Conservation (phyloP, 352 stramenopile species). For the Globisporangium megalacanthum region DNA sequence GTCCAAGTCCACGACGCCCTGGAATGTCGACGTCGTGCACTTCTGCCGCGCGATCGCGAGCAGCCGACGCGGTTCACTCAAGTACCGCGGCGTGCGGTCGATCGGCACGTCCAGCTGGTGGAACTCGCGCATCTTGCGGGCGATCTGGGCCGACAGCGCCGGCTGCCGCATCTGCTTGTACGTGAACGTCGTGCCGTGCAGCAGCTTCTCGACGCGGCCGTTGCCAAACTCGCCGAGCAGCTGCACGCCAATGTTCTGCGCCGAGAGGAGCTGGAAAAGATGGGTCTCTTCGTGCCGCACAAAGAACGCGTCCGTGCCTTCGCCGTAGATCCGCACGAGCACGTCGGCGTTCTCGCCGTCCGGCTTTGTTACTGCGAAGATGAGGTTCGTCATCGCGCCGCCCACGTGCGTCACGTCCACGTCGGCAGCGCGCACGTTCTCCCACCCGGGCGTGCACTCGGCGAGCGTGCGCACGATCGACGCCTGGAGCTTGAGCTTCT, state of each 20-base stretch:
- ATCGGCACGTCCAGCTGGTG: slow-evolving; percentile 72
- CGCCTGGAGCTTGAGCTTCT: slow-evolving; percentile 64
- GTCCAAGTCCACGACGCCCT: slow-evolving; percentile 40
- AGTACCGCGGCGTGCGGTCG: slow-evolving; percentile 36
- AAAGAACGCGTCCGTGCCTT: slow-evolving; percentile 82
- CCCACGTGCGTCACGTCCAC: slow-evolving; percentile 63
- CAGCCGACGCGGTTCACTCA: slow-evolving; percentile 53
- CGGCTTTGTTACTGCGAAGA: slow-evolving; percentile 74
- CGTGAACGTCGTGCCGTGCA: slow-evolving; percentile 62
- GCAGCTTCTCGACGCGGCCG: slow-evolving; percentile 68
- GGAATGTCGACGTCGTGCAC: slow-evolving; percentile 41
- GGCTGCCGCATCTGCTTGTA: slow-evolving; percentile 65
- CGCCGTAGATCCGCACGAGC: slow-evolving; percentile 76
- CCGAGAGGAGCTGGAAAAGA: slow-evolving; percentile 68
- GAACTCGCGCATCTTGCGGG: slow-evolving; percentile 62
- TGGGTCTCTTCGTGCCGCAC: slow-evolving; percentile 68
- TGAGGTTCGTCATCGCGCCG: slow-evolving; percentile 84
- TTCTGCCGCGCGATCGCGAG: slow-evolving; percentile 55
- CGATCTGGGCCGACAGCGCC: slow-evolving; percentile 40
- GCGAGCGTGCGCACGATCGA: slow-evolving; percentile 56
- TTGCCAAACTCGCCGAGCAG: slow-evolving; percentile 79
- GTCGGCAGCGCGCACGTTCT: slow-evolving; percentile 38
- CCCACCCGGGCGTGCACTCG: slow-evolving; percentile 56
- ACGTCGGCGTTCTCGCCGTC: slow-evolving; percentile 53
- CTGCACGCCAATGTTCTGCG: slow-evolving; percentile 61